Evolutionary conservation across 768 basidiomycete genomes (phyloP).

Genomic region (Suillus lakei): DNA sequence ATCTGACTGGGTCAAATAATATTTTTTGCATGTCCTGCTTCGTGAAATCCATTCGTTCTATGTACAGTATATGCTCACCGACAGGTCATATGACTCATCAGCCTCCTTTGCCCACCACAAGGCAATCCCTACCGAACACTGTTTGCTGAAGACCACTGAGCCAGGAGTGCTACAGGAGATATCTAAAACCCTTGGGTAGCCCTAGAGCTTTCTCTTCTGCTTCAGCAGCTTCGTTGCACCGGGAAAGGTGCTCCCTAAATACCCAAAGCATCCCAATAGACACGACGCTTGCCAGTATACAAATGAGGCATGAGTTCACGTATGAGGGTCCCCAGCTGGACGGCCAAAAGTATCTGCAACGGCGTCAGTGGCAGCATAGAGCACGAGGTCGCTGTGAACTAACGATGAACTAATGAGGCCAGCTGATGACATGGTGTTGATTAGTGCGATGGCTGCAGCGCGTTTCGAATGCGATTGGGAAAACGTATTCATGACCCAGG

Average conservation of each 20-base stretch:
- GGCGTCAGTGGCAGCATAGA: neutral
- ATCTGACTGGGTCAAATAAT: no score
- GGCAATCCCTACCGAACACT: no score
- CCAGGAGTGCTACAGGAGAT: constrained; percentile 47
- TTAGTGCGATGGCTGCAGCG: constrained; percentile 79
- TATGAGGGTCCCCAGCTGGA: constrained; percentile 72
- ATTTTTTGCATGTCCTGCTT: no score
- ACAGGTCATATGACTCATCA: neutral
- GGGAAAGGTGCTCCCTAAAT: constrained; percentile 48
- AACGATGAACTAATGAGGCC: constrained; percentile 83
- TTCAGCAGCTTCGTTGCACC: constrained; percentile 44
- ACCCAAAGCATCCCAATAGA: constrained; percentile 52
- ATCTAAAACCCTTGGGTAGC: constrained; percentile 45
- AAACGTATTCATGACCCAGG: constrained; percentile 59
- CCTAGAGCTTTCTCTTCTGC: constrained; percentile 40
- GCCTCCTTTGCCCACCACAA: neutral
- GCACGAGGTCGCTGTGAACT: constrained; percentile 34
- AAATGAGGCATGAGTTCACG: constrained; percentile 70
- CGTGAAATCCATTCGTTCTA: neutral
- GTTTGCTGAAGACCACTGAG: no score
- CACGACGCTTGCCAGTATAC: constrained; percentile 58
- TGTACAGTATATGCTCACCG: neutral
- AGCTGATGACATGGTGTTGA: constrained; percentile 78
- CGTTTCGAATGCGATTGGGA: constrained; percentile 86
- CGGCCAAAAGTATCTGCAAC: constrained; percentile 65